Evolutionary conservation across 495 filamentous ascomycete genomes (phyloP), one percentile per base, ranked within the genome.

Genomic region (Bacidia rubella): DNA sequence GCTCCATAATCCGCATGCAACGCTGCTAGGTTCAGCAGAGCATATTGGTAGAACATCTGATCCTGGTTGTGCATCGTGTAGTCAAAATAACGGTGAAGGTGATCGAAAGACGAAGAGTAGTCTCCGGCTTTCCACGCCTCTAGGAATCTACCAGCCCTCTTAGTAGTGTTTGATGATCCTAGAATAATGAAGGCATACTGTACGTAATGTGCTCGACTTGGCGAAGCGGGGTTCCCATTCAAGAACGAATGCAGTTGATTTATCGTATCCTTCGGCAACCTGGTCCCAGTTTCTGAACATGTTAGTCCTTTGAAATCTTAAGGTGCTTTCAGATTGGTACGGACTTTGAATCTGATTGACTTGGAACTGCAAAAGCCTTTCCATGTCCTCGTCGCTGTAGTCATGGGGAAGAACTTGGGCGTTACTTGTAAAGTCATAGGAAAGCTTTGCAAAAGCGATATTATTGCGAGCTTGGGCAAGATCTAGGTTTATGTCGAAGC

Each of bases 1-100:
- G 87, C 94, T 32, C 89, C 90, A 68, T 96, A 97, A 66, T 97
- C 93, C 2, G 90, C 87, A 60, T 97, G 90, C 11, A 97, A 76
- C 44, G 96, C 86, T 11, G 87, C 90, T 22, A 94, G 73, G 62
- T 95, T 95, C 56, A 98, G 77, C n/a, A 96, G 71, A 11, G 93
- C 93, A 63, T 96, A 97, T 59, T 96, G 92, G 63, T 97, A 97
- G 57, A 89, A 88, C n/a, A 77, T 77, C 20, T 85, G 80, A 62
- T 93, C 85, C 23, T 80, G 70, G 57, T 80, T 86, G 55, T 93
- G 86, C 86, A 96, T 89, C 3, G 87, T 92, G 67, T 95, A 95
- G 65, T 98, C 92, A 62, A 95, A 98, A 65, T 95, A 97, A 38
- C 88, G 82, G 64, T 98, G 90, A 24, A 98, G 75, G 56, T 83